phyloP scores from a whole-genome alignment of 768 basidiomycete genomes.

The Myochromella boudieri region DNA sequence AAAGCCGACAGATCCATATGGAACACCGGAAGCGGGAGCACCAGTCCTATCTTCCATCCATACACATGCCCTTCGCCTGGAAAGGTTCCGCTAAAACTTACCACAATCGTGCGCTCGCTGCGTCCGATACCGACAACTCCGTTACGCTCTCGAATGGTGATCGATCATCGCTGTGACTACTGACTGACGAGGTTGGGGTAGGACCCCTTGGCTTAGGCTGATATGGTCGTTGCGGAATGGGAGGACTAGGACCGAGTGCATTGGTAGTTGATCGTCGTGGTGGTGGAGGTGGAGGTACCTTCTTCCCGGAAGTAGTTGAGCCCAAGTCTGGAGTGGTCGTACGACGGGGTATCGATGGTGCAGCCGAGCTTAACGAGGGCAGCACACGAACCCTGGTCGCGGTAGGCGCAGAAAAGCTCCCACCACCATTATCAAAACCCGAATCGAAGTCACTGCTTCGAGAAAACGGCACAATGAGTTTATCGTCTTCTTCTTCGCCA shows the following conservation, averaged over 20 bases:
- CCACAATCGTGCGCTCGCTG: slow-evolving; percentile 36
- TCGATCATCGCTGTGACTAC: slow-evolving; percentile 37
- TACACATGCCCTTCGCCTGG: slow-evolving; percentile 65
- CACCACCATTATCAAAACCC: slow-evolving; percentile 14
- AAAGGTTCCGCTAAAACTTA: slow-evolving; percentile 66
- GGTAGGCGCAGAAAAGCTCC: no score
- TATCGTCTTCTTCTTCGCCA: slow-evolving; percentile 45
- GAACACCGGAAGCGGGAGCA: not conserved
- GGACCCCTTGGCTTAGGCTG: slow-evolving; percentile 20
- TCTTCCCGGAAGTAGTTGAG: slow-evolving; percentile 33
- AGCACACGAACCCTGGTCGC: no score
- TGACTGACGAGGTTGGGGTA: slow-evolving; percentile 34
- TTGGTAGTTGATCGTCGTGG: slow-evolving; percentile 46
- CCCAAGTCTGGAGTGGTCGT: slow-evolving; percentile 19
- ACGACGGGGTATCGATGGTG: slow-evolving; percentile 20
- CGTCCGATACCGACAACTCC: slow-evolving; percentile 36
- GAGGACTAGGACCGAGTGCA: slow-evolving; percentile 37
- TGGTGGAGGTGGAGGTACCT: slow-evolving; percentile 65
- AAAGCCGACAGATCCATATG: not conserved
- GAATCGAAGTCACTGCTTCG: slow-evolving; percentile 3
- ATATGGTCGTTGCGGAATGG: slow-evolving; percentile 46
- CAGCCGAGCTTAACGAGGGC: no score
- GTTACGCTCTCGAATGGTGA: slow-evolving; percentile 69
- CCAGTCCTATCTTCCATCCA: slow-evolving; percentile 13
- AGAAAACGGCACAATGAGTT: slow-evolving; percentile 20